phyloP scores from a whole-genome alignment of 192 early-diverging fungal genomes.

The Linnemannia exigua region DNA sequence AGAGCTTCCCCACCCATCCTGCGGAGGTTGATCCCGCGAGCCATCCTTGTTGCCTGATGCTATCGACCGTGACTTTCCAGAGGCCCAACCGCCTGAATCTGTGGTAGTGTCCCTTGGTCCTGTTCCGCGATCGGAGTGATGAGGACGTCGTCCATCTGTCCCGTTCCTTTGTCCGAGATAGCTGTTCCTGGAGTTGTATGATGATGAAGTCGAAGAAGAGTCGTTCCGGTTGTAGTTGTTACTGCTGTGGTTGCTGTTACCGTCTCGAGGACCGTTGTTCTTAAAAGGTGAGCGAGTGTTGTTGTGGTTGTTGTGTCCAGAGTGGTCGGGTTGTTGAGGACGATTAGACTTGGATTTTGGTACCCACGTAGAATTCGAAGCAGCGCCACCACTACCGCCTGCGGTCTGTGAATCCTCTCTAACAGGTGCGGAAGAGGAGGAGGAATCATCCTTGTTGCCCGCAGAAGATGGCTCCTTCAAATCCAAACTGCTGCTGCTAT shows the following conservation, averaged over 20 bases:
- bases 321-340: neutral
- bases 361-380: neutral
- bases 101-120: neutral
- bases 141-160: neutral
- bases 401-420: neutral
- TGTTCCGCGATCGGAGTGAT: neutral
- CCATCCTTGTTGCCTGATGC: neutral
- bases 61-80: neutral
- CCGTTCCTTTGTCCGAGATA: neutral
- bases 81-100: neutral
- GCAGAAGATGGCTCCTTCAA: neutral
- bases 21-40: neutral
- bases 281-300: neutral
- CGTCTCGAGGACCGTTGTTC: neutral
- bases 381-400: neutral
- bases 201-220: neutral
- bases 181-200: neutral
- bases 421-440: neutral
- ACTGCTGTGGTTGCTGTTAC: neutral
- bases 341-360: slow-evolving; percentile 17
- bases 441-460: neutral
- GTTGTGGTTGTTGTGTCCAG: neutral
- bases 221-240: neutral
- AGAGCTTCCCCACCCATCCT: slow-evolving; percentile 14
- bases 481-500: neutral